These are phyloP conservation scores for Termitomyces sp. DNA, from an alignment of 768 basidiomycete genomes.

Conservation along the genomic window DNA sequence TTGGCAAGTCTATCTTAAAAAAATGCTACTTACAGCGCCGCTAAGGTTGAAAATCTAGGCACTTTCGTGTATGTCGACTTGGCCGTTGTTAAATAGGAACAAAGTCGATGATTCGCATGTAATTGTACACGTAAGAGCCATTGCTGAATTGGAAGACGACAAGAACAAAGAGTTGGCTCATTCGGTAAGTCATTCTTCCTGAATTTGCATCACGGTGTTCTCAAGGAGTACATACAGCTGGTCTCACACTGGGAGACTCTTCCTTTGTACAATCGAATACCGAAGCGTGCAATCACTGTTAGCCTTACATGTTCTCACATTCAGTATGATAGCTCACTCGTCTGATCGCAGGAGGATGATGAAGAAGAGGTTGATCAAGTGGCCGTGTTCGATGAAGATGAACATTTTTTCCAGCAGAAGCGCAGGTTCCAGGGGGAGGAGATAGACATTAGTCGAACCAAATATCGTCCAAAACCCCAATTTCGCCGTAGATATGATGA, in stretches of 20 bases:
- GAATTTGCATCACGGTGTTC: background rate
- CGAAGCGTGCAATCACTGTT: constrained; percentile 52
- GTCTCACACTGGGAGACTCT: constrained; percentile 78
- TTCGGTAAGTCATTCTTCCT: constrained; percentile 41
- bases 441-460: constrained; percentile 4
- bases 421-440: background rate
- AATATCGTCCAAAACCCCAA: constrained; percentile 1
- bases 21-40: background rate
- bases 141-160: constrained; percentile 53
- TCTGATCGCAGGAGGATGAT: constrained; percentile 1
- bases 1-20: constrained; percentile 45
- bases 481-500: background rate
- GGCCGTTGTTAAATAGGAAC: constrained; percentile 84
- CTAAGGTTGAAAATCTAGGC: constrained; percentile 34
- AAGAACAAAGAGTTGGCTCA: constrained; percentile 55
- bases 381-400: background rate
- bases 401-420: constrained; percentile 9
- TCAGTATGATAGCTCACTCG: background rate
- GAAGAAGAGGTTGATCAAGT: background rate
- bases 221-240: constrained; percentile 40
- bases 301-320: background rate
- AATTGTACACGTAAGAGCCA: constrained; percentile 55
- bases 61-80: constrained; percentile 64
- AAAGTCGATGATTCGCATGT: constrained; percentile 84
- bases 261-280: constrained; percentile 82